Percentiles rank a stretch among this genome's conserved stretches.
Evolutionary conservation across 345 rosid genomes (phyloP).

Genomic region (Lepidium sativum): DNA sequence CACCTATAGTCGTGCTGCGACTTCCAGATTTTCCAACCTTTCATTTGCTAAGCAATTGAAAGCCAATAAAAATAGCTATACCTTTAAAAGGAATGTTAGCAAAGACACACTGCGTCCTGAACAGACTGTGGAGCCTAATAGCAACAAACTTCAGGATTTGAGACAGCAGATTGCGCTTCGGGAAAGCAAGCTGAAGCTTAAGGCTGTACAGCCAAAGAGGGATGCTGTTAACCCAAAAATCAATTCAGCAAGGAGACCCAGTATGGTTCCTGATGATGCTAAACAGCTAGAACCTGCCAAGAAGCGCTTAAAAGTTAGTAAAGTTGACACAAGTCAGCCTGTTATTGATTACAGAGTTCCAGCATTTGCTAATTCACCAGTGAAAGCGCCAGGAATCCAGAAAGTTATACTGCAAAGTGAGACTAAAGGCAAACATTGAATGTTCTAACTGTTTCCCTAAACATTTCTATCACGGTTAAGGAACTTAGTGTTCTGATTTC

Average conservation of each 20-base stretch:
- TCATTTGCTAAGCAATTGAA: slow-evolving; percentile 13
- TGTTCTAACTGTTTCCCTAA: slow-evolving; percentile 28
- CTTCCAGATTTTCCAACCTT: slow-evolving; percentile 26
- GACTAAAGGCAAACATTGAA: slow-evolving; percentile 7
- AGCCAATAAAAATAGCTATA: slow-evolving; percentile 31
- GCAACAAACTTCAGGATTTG: slow-evolving; percentile 58
- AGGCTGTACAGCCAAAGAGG: slow-evolving; percentile 52
- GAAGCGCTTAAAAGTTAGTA: slow-evolving; percentile 52
- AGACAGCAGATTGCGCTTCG: slow-evolving; percentile 89
- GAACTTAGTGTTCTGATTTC: slow-evolving; percentile 15
- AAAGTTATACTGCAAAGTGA: slow-evolving; percentile 34
- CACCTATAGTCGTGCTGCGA: slow-evolving; percentile 40
- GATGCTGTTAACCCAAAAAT: slow-evolving; percentile 21
- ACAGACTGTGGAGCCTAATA: slow-evolving; percentile 35
- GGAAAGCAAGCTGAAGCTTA: slow-evolving; percentile 74
- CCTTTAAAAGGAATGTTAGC: slow-evolving; percentile 30
- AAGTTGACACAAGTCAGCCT: slow-evolving; percentile 30
- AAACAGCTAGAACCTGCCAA: slow-evolving; percentile 44
- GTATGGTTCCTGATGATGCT: slow-evolving; percentile 30
- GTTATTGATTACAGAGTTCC: slow-evolving; percentile 25
- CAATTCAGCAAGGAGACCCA: slow-evolving; percentile 33
- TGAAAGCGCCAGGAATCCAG: slow-evolving; percentile 26
- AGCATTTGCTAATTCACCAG: slow-evolving; percentile 27
- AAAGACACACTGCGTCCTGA: slow-evolving; percentile 39
- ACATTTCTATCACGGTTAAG: slow-evolving; percentile 14